Conservation (phyloP, 805 yeast species). For the Lipomyces mesembrius region DNA sequence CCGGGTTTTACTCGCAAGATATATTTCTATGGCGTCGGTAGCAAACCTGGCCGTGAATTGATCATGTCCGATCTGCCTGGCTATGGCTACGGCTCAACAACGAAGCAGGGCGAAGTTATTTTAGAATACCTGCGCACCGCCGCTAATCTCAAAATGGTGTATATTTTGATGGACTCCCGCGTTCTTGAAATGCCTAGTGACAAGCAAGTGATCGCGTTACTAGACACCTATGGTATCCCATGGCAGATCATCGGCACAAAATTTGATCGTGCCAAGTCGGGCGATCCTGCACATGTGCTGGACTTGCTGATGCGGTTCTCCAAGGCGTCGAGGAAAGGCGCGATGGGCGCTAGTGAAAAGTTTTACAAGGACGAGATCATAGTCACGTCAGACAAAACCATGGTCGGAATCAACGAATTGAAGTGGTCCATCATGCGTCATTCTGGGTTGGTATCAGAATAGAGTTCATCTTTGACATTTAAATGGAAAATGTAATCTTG, state of each 20-base stretch:
- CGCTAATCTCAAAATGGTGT: constrained; percentile 47
- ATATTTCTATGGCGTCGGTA: constrained; percentile 11
- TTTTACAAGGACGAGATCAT: constrained; percentile 9
- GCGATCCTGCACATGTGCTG: neutral
- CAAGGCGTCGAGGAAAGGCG: constrained; percentile 3
- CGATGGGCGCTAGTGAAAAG: constrained; percentile 1
- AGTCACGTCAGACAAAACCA: constrained; percentile 13
- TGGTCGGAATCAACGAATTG: constrained; percentile 15
- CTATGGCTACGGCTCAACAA: constrained; percentile 73
- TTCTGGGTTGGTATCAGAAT: constrained; percentile 6
- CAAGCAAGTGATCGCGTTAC: constrained; percentile 12
- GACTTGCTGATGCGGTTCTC: neutral
- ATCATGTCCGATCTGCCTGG: constrained; percentile 88
- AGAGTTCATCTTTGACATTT: neutral
- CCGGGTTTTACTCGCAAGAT: constrained; percentile 29
- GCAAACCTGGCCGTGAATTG: constrained; percentile 64
- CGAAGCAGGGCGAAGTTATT: constrained; percentile 70
- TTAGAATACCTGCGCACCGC: constrained; percentile 59
- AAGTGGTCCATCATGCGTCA: constrained; percentile 13
- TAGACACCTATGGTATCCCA: constrained; percentile 9
- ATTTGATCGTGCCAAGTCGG: constrained; percentile 12
- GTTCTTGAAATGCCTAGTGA: constrained; percentile 13
- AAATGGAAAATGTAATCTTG: neutral
- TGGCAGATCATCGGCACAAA: constrained; percentile 30
- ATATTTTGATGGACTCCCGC: constrained; percentile 18